A percentile compares a stretch with the other conserved stretches of the same genome.
Conservation (phyloP, 306 rosid species). For the Carpinus viminea region DNA sequence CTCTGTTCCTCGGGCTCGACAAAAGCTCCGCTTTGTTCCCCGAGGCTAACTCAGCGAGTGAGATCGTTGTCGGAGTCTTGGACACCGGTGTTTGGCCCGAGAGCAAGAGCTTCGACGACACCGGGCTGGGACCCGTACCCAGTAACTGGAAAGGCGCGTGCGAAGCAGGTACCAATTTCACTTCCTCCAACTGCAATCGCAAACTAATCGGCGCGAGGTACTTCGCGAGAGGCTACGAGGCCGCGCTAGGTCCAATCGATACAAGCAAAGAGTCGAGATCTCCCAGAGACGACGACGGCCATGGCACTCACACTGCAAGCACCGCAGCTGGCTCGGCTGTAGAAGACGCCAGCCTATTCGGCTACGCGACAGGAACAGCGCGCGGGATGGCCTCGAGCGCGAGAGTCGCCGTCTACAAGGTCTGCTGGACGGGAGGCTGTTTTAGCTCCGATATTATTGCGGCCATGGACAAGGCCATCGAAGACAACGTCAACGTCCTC, state of each 20-base stretch:
- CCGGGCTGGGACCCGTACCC: constrained; percentile 66
- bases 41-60: constrained; percentile 30
- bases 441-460: constrained; percentile 59
- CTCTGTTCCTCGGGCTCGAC: constrained; percentile 71
- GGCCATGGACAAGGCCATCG: constrained; percentile 72
- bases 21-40: constrained; percentile 24
- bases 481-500: constrained; percentile 63
- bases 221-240: constrained; percentile 52
- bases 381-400: constrained; percentile 83
- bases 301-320: constrained; percentile 80
- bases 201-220: constrained; percentile 78
- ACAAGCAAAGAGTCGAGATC: constrained; percentile 46
- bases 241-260: constrained; percentile 41
- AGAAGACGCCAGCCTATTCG: constrained; percentile 47
- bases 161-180: constrained; percentile 61
- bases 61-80: constrained; percentile 56
- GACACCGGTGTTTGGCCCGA: constrained; percentile 91
- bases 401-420: constrained; percentile 72
- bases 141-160: constrained; percentile 71
- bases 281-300: constrained; percentile 77
- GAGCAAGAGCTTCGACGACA: constrained; percentile 79
- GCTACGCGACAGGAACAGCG: constrained; percentile 66
- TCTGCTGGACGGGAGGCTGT: constrained; percentile 64
- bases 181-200: constrained; percentile 53
- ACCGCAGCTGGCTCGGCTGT: constrained; percentile 72